Base-by-base conservation (phyloP, 1,284 basidiomycete genomes). In the Laetiporus sulphureus region DNA sequence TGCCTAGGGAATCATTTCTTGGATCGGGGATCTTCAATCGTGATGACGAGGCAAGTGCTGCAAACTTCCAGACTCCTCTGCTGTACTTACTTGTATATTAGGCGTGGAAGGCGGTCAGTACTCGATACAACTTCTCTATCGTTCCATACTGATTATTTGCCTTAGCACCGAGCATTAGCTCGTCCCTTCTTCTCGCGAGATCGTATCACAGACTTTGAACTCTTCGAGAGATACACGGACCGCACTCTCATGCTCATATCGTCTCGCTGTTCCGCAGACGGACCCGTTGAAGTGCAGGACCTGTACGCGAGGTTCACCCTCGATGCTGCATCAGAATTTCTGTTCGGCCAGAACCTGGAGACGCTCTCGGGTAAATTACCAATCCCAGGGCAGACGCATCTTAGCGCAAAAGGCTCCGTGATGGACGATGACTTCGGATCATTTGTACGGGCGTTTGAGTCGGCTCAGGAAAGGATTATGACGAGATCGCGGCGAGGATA, bases 11-110 rank as follows among this genome's bases (percentile, higher is more conserved):
- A 52, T 71, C 65, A 23, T 77, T 85, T 55, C 64, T 84, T 21
- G 83, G 82, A 3, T 67, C 73, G 49, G 83, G 83, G 8, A 83
- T 86, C 36, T 85, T 86, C 61, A 85, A 86, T 50, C 69, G 81
- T 18, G 80, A 83, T 58, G 81, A 79, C 54, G 72, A 79, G 61
- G 77, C 76, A 52, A 59, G 66, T 50, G 13, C 21, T 30, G 33
- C 42, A 23, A 19, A 47, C 20, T 35, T 37, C 21, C 29, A 33
- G 23, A 6, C 33, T 31, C 40, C 38, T 36, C 32, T 34, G 20
- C 42, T 43, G 39, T 21, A 32, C 48, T 27, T 44, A 22, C 46
- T 41, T 38, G 36, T 27, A 43, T 38, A 30, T 25, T 36, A 76
- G 72, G 59, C 61, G 42, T 78, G 74, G 75, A 75, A 71, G 62